Conservation (phyloP, 768 basidiomycete genomes). For the Russula sp. region DNA sequence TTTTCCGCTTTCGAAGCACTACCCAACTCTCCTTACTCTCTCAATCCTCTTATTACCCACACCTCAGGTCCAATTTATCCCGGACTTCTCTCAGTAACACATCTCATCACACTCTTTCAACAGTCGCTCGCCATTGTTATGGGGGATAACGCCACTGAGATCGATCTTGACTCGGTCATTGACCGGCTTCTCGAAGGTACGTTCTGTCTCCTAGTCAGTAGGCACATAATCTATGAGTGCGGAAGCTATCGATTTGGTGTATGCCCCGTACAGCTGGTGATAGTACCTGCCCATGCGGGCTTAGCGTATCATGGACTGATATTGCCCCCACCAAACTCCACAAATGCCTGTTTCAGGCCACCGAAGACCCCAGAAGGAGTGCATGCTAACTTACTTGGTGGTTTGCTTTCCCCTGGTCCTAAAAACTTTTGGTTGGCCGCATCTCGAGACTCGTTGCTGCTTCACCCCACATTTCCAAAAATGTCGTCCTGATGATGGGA, state of each 20-base stretch:
- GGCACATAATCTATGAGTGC: background rate
- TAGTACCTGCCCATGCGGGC: background rate
- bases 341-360: background rate
- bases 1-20: slow-evolving; percentile 2
- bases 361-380: background rate
- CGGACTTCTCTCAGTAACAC: background rate
- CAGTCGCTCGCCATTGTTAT: slow-evolving; percentile 30
- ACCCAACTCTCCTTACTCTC: slow-evolving; percentile 16
- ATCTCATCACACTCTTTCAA: background rate
- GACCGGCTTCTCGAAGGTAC: slow-evolving; percentile 96
- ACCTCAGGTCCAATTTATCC: background rate
- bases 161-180: slow-evolving; percentile 99
- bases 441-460: background rate
- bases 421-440: background rate
- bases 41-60: slow-evolving; percentile 3
- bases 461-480: background rate
- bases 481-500: background rate
- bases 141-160: slow-evolving; percentile 82
- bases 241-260: background rate
- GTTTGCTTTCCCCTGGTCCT: background rate
- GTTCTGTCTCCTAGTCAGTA: slow-evolving; percentile 27
- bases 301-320: background rate
- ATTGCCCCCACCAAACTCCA: background rate
- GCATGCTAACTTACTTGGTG: background rate
- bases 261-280: background rate